These are phyloP conservation scores for Debaryomyces subglobosus DNA, from an alignment of 1,139 yeast species.

Conservation along the genomic window DNA sequence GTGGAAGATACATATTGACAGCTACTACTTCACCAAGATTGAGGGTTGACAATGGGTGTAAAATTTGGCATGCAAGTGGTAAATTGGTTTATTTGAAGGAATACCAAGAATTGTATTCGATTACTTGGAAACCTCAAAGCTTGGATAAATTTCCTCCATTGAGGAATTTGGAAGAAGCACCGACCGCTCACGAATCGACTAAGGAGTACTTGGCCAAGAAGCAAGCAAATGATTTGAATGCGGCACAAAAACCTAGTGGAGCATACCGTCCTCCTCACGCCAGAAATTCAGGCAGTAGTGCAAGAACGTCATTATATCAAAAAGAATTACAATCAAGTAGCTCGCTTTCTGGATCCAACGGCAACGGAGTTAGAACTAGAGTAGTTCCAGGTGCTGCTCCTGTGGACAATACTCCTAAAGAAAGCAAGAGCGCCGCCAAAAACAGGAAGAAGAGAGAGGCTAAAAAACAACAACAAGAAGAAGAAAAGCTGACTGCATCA, in stretches of 20 bases:
- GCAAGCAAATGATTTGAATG: slow-evolving; percentile 38
- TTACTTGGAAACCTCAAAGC: slow-evolving; percentile 85
- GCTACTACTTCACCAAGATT: slow-evolving; percentile 97
- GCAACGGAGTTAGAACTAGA: slow-evolving; percentile 29
- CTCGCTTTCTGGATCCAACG: slow-evolving; percentile 26
- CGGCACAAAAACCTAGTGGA: slow-evolving; percentile 64
- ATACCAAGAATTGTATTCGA: slow-evolving; percentile 76
- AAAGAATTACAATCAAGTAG: slow-evolving; percentile 47
- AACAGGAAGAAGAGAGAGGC: slow-evolving; percentile 81
- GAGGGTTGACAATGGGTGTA: slow-evolving; percentile 94
- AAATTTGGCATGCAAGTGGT: slow-evolving; percentile 92
- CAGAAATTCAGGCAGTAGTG: slow-evolving; percentile 51
- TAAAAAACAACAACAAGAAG: slow-evolving; percentile 46
- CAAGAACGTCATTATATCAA: slow-evolving; percentile 56
- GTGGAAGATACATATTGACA: slow-evolving; percentile 88
- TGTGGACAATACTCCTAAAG: slow-evolving; percentile 38
- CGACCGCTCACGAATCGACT: slow-evolving; percentile 71
- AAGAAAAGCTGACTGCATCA: slow-evolving; percentile 16
- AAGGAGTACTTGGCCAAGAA: slow-evolving; percentile 55
- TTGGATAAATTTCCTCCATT: slow-evolving; percentile 62
- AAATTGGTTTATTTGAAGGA: slow-evolving; percentile 77
- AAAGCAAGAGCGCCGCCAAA: slow-evolving; percentile 68
- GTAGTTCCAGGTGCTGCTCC: slow-evolving; percentile 49
- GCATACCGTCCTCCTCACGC: slow-evolving; percentile 98
- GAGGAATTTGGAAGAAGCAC: slow-evolving; percentile 57